Percentiles rank a stretch among this genome's conserved stretches.
These are phyloP conservation scores for Mycena kentingensis DNA, from an alignment of 768 basidiomycete species.

Conservation along the genomic window DNA sequence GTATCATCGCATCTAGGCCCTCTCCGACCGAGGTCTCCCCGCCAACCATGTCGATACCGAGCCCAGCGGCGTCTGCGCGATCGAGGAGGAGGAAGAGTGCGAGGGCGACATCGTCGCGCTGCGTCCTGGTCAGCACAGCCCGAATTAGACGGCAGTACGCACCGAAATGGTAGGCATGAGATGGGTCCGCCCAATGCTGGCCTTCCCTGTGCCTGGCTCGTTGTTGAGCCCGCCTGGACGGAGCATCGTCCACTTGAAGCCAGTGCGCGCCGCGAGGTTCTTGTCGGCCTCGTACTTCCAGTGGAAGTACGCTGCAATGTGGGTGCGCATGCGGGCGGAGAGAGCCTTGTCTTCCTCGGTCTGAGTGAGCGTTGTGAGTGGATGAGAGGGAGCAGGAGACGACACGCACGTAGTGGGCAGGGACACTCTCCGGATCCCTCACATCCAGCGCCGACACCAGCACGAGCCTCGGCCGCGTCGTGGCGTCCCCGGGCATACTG, in stretches of 20 bases:
- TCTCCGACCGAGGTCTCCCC: constrained; percentile 49
- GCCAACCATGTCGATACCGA: constrained; percentile 62
- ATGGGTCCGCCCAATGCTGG: constrained; percentile 55
- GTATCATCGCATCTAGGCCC: constrained; percentile 51
- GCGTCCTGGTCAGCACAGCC: background rate
- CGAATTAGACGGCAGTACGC: constrained; percentile 18
- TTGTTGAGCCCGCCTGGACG: constrained; percentile 64
- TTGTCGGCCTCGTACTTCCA: constrained; percentile 56
- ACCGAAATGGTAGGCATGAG: constrained; percentile 51
- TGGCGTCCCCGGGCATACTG: constrained; percentile 38
- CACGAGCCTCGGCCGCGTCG: constrained; percentile 53
- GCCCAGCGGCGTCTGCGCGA: constrained; percentile 54
- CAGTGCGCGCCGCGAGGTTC: constrained; percentile 46
- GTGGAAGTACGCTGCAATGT: constrained; percentile 47
- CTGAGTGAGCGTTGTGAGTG: constrained; percentile 26
- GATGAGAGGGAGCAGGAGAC: background rate
- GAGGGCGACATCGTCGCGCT: constrained; percentile 63
- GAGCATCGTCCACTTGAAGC: constrained; percentile 68
- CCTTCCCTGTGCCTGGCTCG: constrained; percentile 51
- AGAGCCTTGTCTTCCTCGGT: constrained; percentile 46
- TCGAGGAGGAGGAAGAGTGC: constrained; percentile 50
- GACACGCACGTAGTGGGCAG: constrained; percentile 51
- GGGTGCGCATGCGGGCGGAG: constrained; percentile 45
- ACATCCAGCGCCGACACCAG: constrained; percentile 63
- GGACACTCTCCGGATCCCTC: constrained; percentile 50